phyloP scores from a whole-genome alignment of 1,139 yeast species.

The Candida buenavistaensis region DNA sequence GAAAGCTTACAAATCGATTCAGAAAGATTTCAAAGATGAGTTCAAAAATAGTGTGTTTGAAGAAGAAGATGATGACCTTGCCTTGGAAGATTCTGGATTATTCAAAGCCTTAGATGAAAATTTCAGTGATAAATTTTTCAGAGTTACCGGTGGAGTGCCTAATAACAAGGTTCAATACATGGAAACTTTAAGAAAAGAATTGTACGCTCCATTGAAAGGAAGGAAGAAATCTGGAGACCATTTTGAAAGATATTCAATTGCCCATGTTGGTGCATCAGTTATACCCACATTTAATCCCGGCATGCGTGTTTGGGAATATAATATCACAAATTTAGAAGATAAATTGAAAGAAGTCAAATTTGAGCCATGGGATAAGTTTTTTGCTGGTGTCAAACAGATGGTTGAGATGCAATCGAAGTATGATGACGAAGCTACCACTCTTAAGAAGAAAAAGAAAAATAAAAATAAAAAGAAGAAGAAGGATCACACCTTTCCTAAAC shows the following conservation, averaged over 20 bases:
- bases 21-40: slow-evolving; percentile 17
- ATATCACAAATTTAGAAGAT: slow-evolving; percentile 52
- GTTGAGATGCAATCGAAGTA: slow-evolving; percentile 24
- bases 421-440: slow-evolving; percentile 13
- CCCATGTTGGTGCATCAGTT: slow-evolving; percentile 73
- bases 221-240: slow-evolving; percentile 42
- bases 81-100: slow-evolving; percentile 19
- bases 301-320: slow-evolving; percentile 82
- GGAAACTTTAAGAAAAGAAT: slow-evolving; percentile 51
- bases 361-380: slow-evolving; percentile 58
- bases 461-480: slow-evolving; percentile 20
- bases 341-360: slow-evolving; percentile 16
- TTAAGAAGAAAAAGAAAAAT: slow-evolving; percentile 16
- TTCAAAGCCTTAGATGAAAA: slow-evolving; percentile 15
- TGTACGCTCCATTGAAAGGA: slow-evolving; percentile 51
- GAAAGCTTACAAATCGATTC: slow-evolving; percentile 60
- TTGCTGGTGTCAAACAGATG: slow-evolving; percentile 42
- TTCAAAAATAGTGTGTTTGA: slow-evolving; percentile 4
- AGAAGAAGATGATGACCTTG: slow-evolving; percentile 16
- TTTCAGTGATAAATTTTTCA: slow-evolving; percentile 21
- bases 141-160: slow-evolving; percentile 61
- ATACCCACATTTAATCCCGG: slow-evolving; percentile 87
- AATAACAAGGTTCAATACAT: slow-evolving; percentile 61
- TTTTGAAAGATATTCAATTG: slow-evolving; percentile 65
- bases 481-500: slow-evolving; percentile 69